Evolutionary conservation across 352 stramenopile genomes (phyloP), one percentile per base, ranked within the genome.

Genomic region (Phytophthora pinifolia): DNA sequence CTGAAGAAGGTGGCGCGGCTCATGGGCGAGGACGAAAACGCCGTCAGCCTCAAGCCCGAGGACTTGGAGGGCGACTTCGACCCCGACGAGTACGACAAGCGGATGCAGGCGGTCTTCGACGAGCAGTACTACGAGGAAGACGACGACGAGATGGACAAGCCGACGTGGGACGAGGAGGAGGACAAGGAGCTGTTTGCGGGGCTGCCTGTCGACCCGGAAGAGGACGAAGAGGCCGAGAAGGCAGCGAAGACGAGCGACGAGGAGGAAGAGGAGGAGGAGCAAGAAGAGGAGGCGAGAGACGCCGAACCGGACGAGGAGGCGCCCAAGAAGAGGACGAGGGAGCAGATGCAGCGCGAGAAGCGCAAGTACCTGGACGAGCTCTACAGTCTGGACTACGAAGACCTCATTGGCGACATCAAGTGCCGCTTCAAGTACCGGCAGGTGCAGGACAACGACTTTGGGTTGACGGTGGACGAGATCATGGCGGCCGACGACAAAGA

Each of bases 311-410:
- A 83, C 67, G 74, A 76, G 62, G 27, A 79, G 55, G 51, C 51
- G 22, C 31, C 46, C 9, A 74, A 78, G 56, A 73, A 72, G 32
- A 79, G 92, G 78, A 85, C 67, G 9, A 51, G 53, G 0, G 65
- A 75, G 20, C 72, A 96, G 51, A 80, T 92, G 39, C 46, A 88
- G 52, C 66, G 59, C 20, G 94, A 94, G 62, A 91, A 96, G 72
- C 70, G 96, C 51, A 93, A 98, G 59, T 93, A 97, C 55, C 71
- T 98, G 52, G 93, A 99, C 43, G 96, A 99, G 59, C 73, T 99
- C 8, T 99, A 99, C 70, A 91, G 96, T 37, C 77, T 99, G 20
- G 97, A 99, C 71, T 99, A 99, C 63, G 97, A 99, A 71, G 97
- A 99, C 61, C 87, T 99, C 35, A 98, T 99, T 58, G 97, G 91